Evolutionary conservation across 345 rosid genomes (phyloP).

Genomic region (Acer negundo): DNA sequence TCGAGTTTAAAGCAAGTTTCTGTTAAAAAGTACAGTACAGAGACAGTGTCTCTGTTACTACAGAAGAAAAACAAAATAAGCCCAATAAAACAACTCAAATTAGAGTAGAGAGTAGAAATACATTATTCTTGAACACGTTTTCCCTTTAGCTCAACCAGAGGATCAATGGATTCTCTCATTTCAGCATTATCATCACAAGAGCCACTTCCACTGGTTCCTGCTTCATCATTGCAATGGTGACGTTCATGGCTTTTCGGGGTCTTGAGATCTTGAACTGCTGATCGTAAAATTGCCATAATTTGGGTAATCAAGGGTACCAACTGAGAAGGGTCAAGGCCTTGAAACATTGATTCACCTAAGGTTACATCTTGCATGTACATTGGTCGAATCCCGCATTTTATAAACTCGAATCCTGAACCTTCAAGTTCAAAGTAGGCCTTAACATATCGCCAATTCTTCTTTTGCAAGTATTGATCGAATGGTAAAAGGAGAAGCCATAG

Average conservation of each 20-base stretch:
- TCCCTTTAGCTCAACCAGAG: not conserved
- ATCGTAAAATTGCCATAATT: not conserved
- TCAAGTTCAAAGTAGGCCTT: not conserved
- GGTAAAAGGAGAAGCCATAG: slow-evolving; percentile 5
- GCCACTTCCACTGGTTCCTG: not conserved
- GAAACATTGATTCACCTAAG: not conserved
- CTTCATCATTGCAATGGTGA: not conserved
- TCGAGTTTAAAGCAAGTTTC: too few species aligned
- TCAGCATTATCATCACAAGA: not conserved
- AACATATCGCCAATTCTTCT: not conserved
- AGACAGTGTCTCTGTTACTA: too few species aligned
- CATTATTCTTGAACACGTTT: not conserved
- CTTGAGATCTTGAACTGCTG: not conserved
- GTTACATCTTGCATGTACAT: not conserved
- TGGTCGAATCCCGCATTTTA: not conserved
- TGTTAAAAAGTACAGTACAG: too few species aligned
- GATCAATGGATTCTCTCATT: not conserved
- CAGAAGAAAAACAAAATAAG: too few species aligned
- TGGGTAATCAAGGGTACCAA: not conserved
- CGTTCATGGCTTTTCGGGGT: not conserved
- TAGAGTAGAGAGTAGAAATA: not conserved
- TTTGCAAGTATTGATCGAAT: not conserved
- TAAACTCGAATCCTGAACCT: slow-evolving; percentile 12
- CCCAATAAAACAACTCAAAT: not conserved
- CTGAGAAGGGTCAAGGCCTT: not conserved